phyloP scores from a whole-genome alignment of 2,329 filamentous ascomycete species.

The Diaporthe australafricana region DNA sequence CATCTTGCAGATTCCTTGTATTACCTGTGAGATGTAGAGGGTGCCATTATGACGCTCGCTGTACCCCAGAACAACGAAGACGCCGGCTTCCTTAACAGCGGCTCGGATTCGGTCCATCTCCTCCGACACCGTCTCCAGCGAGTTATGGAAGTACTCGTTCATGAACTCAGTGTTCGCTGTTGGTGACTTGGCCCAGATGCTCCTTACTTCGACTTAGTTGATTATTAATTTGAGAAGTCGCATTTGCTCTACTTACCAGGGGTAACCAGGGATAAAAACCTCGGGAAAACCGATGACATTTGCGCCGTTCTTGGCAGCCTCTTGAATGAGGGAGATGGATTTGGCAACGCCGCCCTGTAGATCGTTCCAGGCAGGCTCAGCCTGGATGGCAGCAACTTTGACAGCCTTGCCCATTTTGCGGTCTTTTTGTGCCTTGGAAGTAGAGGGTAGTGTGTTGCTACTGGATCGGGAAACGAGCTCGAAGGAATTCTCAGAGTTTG shows the following conservation, averaged over 20 bases:
- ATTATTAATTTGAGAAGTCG: too few species aligned
- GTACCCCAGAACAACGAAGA: slow-evolving; percentile 60
- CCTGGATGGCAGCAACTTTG: slow-evolving; percentile 28
- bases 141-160: slow-evolving; percentile 59
- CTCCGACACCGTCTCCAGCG: slow-evolving; percentile 50
- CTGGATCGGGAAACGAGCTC: too few species aligned
- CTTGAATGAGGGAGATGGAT: slow-evolving; percentile 47
- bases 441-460: not conserved
- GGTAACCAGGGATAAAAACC: slow-evolving; percentile 58
- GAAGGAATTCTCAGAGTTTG: too few species aligned
- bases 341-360: slow-evolving; percentile 40
- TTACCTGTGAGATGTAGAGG: slow-evolving; percentile 56
- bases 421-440: not conserved
- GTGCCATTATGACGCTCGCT: slow-evolving; percentile 57
- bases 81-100: slow-evolving; percentile 58
- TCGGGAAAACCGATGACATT: slow-evolving; percentile 56
- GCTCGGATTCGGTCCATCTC: slow-evolving; percentile 57
- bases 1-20: too few species aligned
- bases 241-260: slow-evolving; percentile 51
- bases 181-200: slow-evolving; percentile 44
- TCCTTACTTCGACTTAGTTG: slow-evolving; percentile 37
- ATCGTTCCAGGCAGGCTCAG: slow-evolving; percentile 27
- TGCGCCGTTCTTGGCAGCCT: slow-evolving; percentile 46
- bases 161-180: slow-evolving; percentile 52
- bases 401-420: not conserved